These are phyloP conservation scores for Aspergillus fischeri DNA, from an alignment of 2,329 filamentous ascomycete species.

Conservation along the genomic window DNA sequence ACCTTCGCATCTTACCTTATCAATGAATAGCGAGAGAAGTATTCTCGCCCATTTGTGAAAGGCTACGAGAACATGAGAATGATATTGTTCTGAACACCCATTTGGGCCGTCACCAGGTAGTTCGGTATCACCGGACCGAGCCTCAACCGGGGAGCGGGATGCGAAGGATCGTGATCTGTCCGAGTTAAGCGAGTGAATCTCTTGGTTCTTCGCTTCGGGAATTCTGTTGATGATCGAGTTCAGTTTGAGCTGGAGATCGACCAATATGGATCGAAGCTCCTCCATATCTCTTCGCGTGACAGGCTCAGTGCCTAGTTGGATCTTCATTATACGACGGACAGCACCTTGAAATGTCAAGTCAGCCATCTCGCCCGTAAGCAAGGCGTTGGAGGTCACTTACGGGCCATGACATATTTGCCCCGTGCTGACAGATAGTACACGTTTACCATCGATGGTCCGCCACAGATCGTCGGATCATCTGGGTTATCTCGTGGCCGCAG, in stretches of 20 bases:
- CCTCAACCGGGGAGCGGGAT: constrained; percentile 25
- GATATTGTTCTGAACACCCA: constrained; percentile 40
- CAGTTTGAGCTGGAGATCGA: constrained; percentile 39
- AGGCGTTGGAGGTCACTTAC: constrained; percentile 24
- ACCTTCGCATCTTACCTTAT: constrained; percentile 32
- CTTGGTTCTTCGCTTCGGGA: constrained; percentile 27
- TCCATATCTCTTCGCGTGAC: constrained; percentile 43
- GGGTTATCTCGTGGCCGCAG: constrained; percentile 36
- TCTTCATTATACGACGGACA: constrained; percentile 41
- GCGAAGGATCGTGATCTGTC: constrained; percentile 24
- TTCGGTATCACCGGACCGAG: constrained; percentile 22
- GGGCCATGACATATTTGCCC: constrained; percentile 44
- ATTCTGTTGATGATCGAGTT: constrained; percentile 43
- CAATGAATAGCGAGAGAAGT: constrained; percentile 41
- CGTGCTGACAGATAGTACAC: constrained; percentile 42
- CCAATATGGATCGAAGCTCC: constrained; percentile 39
- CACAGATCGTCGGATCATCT: constrained; percentile 40
- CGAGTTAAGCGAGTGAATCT: constrained; percentile 16
- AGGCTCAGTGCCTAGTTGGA: constrained; percentile 43
- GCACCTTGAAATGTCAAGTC: constrained; percentile 26
- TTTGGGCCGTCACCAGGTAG: constrained; percentile 34
- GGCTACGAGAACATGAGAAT: constrained; percentile 39
- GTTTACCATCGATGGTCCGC: constrained; percentile 39
- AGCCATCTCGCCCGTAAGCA: not conserved
- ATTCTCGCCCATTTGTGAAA: constrained; percentile 48